Base-by-base conservation (phyloP, 306 rosid genomes). In the Canavalia ensiformis region DNA sequence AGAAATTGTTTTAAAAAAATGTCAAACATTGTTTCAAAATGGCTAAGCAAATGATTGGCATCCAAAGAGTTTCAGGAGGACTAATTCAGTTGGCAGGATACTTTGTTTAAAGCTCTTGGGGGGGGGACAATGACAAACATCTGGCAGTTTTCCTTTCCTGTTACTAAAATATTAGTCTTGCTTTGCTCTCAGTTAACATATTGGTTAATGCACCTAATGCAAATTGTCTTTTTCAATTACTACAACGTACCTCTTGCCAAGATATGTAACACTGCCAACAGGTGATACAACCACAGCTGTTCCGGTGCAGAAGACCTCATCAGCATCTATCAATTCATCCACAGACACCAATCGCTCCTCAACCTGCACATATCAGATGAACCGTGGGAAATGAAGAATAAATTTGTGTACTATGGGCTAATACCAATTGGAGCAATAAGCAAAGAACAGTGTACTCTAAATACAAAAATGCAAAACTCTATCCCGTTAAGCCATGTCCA, bases 201-300 rank as follows among this genome's bases (percentile, higher is more conserved):
- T 78, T 62, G 64, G 69, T 68, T 49, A 37, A 75, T 66, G 78
- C 46, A 80, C 31, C 28, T 44, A 74, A 41, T 78, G 65, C 75
- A 76, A 81, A 18, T 68, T 25, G 33, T 46, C 56, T 69, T 35
- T 41, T 3, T 46, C 33, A 47, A 76, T 65, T 35, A 56, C 42
- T 65, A 37, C 46, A 60, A 69, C 42, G 39, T 82, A 95, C 99
- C 90, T 91, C 72, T 87, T 75, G 77, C 92, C 97, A 37, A 12
- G 90, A 78, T 88, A 90, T 62, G 99, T 95, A 60, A 95, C 83
- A 86, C 98, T 93, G 76, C 99, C 99, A 68, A 95, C 98, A 42
- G 99, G 99, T 76, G 99, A 95, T 30, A 95, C 83, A 79, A 95
- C 99, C 85, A 95, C 99, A 75, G 99, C 98, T 65, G 98, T 95